Conservation (phyloP, 768 basidiomycete genomes). For the Psilocybe azurescens region DNA sequence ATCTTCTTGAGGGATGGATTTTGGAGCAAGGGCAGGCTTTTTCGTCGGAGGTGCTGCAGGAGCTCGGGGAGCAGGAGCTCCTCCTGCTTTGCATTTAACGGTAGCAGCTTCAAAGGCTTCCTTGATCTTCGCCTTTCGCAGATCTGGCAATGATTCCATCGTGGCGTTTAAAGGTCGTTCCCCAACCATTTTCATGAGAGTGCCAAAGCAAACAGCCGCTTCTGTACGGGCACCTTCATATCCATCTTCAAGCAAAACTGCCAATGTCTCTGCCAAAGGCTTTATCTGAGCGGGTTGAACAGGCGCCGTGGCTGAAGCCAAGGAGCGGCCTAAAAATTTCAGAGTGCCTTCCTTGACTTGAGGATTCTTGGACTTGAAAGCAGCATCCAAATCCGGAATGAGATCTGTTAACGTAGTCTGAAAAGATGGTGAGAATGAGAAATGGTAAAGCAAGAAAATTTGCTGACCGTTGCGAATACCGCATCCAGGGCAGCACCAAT, state of each 20-base stretch:
- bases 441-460: constrained; percentile 5
- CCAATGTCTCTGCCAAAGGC: constrained; percentile 76
- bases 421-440: constrained; percentile 12
- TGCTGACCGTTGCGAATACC: constrained; percentile 77
- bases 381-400: constrained; percentile 78
- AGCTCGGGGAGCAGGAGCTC: constrained; percentile 54
- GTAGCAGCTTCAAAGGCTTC: constrained; percentile 91
- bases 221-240: constrained; percentile 89
- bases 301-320: constrained; percentile 71
- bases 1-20: constrained; percentile 27
- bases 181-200: constrained; percentile 96
- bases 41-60: constrained; percentile 25
- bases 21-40: constrained; percentile 19
- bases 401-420: constrained; percentile 85
- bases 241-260: constrained; percentile 82
- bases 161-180: constrained; percentile 89
- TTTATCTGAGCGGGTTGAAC: constrained; percentile 82
- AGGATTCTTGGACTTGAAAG: constrained; percentile 90
- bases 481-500: constrained; percentile 90
- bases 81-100: constrained; percentile 85
- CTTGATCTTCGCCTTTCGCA: constrained; percentile 90
- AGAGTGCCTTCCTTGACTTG: constrained; percentile 94
- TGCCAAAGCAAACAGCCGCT: constrained; percentile 88
- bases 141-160: constrained; percentile 84
- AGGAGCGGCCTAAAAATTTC: constrained; percentile 82